These are phyloP conservation scores for Neurospora sp. DNA, from an alignment of 495 filamentous ascomycete genomes.

Conservation along the genomic window DNA sequence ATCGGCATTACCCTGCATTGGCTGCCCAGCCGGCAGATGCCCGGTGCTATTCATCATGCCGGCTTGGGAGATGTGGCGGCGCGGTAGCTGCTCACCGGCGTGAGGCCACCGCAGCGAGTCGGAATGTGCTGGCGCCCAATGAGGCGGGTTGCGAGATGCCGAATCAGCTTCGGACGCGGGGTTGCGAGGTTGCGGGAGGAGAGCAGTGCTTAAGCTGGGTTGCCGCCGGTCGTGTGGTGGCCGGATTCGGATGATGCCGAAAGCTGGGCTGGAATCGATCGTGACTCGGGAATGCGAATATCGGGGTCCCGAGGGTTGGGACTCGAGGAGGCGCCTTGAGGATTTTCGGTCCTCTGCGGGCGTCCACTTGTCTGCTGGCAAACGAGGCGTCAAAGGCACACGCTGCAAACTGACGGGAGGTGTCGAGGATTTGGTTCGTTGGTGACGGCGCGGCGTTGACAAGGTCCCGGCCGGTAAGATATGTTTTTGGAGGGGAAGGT, in stretches of 20 bases:
- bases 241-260: neutral
- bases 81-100: slow-evolving; percentile 40
- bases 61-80: slow-evolving; percentile 38
- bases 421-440: neutral
- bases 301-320: neutral
- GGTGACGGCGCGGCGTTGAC: neutral
- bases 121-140: neutral
- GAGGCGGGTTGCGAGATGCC: neutral
- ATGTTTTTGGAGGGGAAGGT: slow-evolving; percentile 1
- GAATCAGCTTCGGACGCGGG: neutral
- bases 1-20: slow-evolving; percentile 37
- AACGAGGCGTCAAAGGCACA: neutral
- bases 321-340: neutral
- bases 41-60: slow-evolving; percentile 50
- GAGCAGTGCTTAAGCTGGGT: neutral
- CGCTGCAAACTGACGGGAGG: neutral
- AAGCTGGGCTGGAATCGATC: neutral
- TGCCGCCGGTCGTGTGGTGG: slow-evolving; percentile 1
- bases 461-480: neutral
- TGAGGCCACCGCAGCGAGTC: slow-evolving; percentile 28
- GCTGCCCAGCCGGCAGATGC: slow-evolving; percentile 56
- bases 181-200: neutral
- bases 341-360: neutral
- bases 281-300: neutral
- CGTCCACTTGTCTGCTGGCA: neutral